phyloP scores from a whole-genome alignment of 2,329 filamentous ascomycete genomes.

The Cercospora brassicicola region DNA sequence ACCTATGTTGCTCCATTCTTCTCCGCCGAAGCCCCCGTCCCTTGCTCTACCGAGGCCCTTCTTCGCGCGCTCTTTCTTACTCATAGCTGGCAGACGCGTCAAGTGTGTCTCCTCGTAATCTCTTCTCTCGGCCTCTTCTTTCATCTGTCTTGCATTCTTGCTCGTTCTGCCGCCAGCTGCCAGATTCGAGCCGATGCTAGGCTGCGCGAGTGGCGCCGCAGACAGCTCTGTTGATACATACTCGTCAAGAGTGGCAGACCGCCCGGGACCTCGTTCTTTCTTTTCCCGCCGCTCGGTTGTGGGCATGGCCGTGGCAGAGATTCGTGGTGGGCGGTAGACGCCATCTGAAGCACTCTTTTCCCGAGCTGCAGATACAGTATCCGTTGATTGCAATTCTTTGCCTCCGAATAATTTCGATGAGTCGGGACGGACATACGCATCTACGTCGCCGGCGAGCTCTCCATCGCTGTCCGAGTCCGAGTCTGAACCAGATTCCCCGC shows the following conservation, averaged over 20 bases:
- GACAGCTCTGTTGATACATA: conserved; percentile 86
- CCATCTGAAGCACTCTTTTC: conserved; percentile 54
- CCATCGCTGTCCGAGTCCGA: conserved; percentile 45
- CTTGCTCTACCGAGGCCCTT: conserved; percentile 50
- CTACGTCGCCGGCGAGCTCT: conserved; percentile 53
- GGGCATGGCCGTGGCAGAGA: conserved; percentile 78
- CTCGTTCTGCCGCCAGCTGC: conserved; percentile 70
- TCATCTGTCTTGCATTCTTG: conserved; percentile 74
- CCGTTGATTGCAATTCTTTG: conserved; percentile 38
- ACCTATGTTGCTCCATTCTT: conserved; percentile 86
- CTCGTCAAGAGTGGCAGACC: conserved; percentile 86
- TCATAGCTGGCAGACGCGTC: conserved; percentile 77
- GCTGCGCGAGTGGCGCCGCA: conserved; percentile 74
- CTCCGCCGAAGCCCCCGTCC: conserved; percentile 73
- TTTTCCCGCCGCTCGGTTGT: conserved; percentile 56
- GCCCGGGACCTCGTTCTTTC: conserved; percentile 63
- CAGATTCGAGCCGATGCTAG: conserved; percentile 90
- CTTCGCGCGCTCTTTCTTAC: conserved; percentile 78
- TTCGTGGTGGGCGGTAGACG: conserved; percentile 84
- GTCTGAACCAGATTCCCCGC: conserved; percentile 34
- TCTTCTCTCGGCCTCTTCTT: conserved; percentile 73
- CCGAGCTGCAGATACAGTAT: conserved; percentile 34
- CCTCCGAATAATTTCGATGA: conserved; percentile 45
- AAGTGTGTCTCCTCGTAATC: conserved; percentile 94
- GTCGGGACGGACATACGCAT: conserved; percentile 61